phyloP scores from a whole-genome alignment of 2,329 filamentous ascomycete genomes.

The Sporothrix schenckii region DNA sequence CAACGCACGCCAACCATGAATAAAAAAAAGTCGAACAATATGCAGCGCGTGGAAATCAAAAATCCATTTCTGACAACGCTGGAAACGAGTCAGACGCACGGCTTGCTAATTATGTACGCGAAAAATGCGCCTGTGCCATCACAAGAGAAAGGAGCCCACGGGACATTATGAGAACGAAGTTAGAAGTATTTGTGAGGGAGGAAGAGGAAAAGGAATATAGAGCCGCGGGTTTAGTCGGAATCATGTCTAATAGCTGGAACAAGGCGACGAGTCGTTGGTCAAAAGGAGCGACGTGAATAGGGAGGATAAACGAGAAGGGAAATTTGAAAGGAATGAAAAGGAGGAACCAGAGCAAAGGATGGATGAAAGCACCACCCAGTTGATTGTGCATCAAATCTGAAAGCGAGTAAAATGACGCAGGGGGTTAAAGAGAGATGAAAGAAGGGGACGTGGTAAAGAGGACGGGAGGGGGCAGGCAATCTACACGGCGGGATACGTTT shows the following conservation, averaged over 20 bases:
- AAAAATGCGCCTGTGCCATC: neutral
- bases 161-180: slow-evolving; percentile 7
- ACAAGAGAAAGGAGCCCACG: slow-evolving; percentile 12
- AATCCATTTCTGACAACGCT: neutral
- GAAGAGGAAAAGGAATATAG: neutral
- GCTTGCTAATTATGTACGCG: neutral
- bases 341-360: neutral
- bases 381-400: neutral
- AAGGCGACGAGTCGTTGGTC: neutral
- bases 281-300: neutral
- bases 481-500: slow-evolving; percentile 1
- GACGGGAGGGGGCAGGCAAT: neutral
- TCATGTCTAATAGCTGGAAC: neutral
- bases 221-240: neutral
- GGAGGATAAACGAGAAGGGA: neutral
- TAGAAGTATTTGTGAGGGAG: slow-evolving; percentile 11
- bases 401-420: neutral
- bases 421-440: neutral
- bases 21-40: neutral
- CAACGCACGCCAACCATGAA: neutral
- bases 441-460: neutral
- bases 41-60: neutral
- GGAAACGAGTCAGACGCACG: neutral
- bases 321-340: neutral
- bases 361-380: neutral